Conservation (phyloP, 2,329 filamentous ascomycete genomes). For the Scytalidium lignicola region DNA sequence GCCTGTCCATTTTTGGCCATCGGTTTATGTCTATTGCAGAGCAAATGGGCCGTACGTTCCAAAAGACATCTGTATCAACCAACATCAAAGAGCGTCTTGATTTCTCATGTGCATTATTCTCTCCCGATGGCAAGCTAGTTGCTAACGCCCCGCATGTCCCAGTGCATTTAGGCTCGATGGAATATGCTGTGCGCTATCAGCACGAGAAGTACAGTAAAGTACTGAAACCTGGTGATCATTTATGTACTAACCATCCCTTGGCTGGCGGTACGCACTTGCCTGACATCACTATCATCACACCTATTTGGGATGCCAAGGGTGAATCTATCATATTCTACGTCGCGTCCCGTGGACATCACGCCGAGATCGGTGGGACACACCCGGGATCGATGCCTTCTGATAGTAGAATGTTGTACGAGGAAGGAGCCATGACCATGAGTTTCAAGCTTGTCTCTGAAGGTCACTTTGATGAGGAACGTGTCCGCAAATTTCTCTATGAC, state of each 20-base stretch:
- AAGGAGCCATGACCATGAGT: slow-evolving; percentile 55
- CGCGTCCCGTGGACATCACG: slow-evolving; percentile 69
- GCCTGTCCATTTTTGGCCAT: slow-evolving; percentile 72
- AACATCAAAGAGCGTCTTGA: slow-evolving; percentile 79
- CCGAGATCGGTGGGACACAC: slow-evolving; percentile 79
- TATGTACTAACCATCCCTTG: slow-evolving; percentile 75
- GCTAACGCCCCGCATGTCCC: slow-evolving; percentile 75
- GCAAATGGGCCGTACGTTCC: slow-evolving; percentile 72
- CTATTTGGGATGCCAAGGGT: slow-evolving; percentile 59
- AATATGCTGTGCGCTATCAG: slow-evolving; percentile 56
- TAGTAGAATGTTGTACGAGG: slow-evolving; percentile 58
- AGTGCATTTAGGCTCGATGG: slow-evolving; percentile 15
- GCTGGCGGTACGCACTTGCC: slow-evolving; percentile 73
- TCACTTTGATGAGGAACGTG: slow-evolving; percentile 68
- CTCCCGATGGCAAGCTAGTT: slow-evolving; percentile 66
- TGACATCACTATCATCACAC: slow-evolving; percentile 76
- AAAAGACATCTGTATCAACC: slow-evolving; percentile 71
- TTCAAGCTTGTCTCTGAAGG: slow-evolving; percentile 69
- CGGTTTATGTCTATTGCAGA: slow-evolving; percentile 81
- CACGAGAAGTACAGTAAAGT: slow-evolving; percentile 72
- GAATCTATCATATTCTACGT: slow-evolving; percentile 79
- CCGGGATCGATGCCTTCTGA: slow-evolving; percentile 77
- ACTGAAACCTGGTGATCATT: slow-evolving; percentile 70
- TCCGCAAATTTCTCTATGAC: slow-evolving; percentile 62
- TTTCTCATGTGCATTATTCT: slow-evolving; percentile 76